Evolutionary conservation across 1,284 basidiomycete genomes (phyloP).

Genomic region (Malassezia obtusa): DNA sequence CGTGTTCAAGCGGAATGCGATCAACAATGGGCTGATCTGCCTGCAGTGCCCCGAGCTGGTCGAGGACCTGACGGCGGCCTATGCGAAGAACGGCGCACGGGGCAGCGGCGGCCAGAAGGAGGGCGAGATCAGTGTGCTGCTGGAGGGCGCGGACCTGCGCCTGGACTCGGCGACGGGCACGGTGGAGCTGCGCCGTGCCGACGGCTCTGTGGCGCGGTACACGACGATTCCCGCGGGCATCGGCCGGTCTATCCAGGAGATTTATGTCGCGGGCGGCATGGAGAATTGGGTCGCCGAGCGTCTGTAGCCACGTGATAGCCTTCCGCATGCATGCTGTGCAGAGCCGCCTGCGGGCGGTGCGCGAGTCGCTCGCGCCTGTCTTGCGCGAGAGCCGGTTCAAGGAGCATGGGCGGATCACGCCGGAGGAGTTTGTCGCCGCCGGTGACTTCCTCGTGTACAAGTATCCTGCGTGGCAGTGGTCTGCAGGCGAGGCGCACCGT

Average conservation of each 20-base stretch:
- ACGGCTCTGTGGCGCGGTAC: conserved; percentile 22
- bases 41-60: conserved; percentile 84
- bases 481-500: conserved; percentile 59
- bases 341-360: conserved; percentile 85
- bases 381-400: conserved; percentile 97
- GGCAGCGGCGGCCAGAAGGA: conserved; percentile 50
- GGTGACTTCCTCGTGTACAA: conserved; percentile 45
- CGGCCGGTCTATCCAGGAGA: conserved; percentile 43
- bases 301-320: conserved; percentile 7
- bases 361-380: conserved; percentile 92
- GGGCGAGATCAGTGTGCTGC: conserved; percentile 33
- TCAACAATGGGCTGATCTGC: conserved; percentile 96
- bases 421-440: conserved; percentile 50
- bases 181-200: conserved; percentile 13
- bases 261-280: conserved; percentile 42
- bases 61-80: conserved; percentile 65
- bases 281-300: conserved; percentile 44
- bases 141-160: conserved; percentile 22
- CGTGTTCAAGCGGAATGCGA: conserved; percentile 97
- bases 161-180: conserved; percentile 27
- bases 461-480: conserved; percentile 47
- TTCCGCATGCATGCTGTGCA: conserved; percentile 8
- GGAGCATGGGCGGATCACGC: conserved; percentile 90
- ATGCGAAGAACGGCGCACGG: conserved; percentile 63
- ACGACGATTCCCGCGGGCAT: conserved; percentile 40